Base-by-base conservation (phyloP, 352 stramenopile species). In the Phytopythium delawarense region DNA sequence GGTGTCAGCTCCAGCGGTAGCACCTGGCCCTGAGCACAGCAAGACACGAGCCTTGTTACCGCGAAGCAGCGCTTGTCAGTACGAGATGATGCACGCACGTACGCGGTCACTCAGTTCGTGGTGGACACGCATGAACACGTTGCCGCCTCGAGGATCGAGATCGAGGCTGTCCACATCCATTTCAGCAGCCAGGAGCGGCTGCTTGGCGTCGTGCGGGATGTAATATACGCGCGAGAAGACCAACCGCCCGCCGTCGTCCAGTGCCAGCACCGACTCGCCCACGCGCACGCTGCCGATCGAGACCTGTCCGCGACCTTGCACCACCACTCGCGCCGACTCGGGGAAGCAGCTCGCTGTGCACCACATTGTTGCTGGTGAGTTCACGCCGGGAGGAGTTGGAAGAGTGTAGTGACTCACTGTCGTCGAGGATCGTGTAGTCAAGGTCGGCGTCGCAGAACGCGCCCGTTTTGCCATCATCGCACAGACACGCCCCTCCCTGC, bases 151-250 rank as follows among this genome's bases (percentile, higher is more conserved):
- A 4, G 0, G n/a, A 8, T 28, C 44, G 21, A 28, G 20, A 12
- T 15, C 44, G 20, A 50, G 44, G 21, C n/a, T 6, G 44, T 30
- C 44, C 9, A 15, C 44, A 15, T 50, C 44, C 0, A 50, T 15
- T 20, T 50, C 7, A 20, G 4, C 8, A 28, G n/a, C 9, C 21
- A 28, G 44, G 16, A 39, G 16, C 54, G 50, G 35, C 63, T 21
- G 55, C 65, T 72, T 57, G 18, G 28, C 37, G 50, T 86, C 76
- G 54, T 91, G 78, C 13, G 83, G 83, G 54, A 87, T 74, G 62
- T 88, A 91, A 51, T 88, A 92, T 9, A 90, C 83, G 4, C 64
- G 71, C 4, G 83, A 78, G 52, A 81, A 82, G 42, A 80, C 66
- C 12, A 50, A 44, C 0, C 54, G 54, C 4, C 81, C 80, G 50